Evolutionary conservation across 176 grass and related monocot species (phyloP), one percentile per base, ranked within the genome.

Genomic region (Stipa capillata): DNA sequence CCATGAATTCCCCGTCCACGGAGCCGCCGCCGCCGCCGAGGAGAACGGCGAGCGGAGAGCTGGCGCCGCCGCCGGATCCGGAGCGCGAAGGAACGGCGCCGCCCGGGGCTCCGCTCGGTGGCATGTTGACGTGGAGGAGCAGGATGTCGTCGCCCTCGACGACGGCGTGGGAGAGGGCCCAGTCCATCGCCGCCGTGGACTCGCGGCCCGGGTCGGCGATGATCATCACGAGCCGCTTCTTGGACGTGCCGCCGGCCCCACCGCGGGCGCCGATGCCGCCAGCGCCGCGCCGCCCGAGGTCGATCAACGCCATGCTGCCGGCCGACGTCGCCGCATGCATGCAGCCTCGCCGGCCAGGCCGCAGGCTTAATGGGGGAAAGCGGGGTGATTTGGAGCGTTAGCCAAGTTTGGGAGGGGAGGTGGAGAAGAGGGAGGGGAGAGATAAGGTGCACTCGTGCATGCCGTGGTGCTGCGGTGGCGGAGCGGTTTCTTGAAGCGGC

Each of bases 91-190:
- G 85, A 9, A 21, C 44, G 14, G 72, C 15, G 18, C 82, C 76
- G 8, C 87, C 81, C 8, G 72, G 64, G 69, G 80, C 78, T 8
- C 59, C 44, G 47, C 20, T 81, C 2, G 77, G 15, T 13, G 85
- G 56, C 78, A 86, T 84, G 83, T 94, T 88, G 17, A 94, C 87
- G 67, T 97, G 94, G 59, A 97, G 85, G 54, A 97, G 89, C 65
- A 97, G 14, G 73, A 97, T 78, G 84, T 86, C 89, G 35, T 97
- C 94, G 34, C 88, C 79, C 74, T 94, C 89, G 28, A 84, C 59
- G 31, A 94, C 24, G 76, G 89, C 79, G 73, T 97, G 94, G 34
- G 85, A 94, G 45, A 97, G 87, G 4, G 91, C 87, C 91, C 91
- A 97, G 81, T 94, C 91, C 52, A 97, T 86, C 11, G 94, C 94